These are phyloP conservation scores for Dictyostelium brefeldianum DNA, from an alignment of 78 protist species.

Conservation along the genomic window DNA sequence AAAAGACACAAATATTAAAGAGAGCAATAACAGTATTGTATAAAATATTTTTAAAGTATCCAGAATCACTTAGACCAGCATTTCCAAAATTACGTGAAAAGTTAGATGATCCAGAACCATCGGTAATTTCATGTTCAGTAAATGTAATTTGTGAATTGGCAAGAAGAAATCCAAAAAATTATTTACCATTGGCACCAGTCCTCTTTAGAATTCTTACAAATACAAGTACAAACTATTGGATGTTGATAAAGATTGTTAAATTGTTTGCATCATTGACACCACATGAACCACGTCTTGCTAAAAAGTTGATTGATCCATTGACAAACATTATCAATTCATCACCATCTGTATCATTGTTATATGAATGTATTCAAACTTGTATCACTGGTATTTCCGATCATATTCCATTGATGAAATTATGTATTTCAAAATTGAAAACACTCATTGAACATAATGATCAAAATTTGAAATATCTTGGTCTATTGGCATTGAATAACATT, in stretches of 20 bases:
- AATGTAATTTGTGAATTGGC: constrained; percentile 98
- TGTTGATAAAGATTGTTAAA: constrained; percentile 97
- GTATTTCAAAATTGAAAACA: constrained; percentile 88
- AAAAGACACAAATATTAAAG: constrained; percentile 92
- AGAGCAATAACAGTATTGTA: constrained; percentile 88
- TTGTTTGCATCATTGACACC: constrained; percentile 94
- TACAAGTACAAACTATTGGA: constrained; percentile 95
- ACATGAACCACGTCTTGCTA: constrained; percentile 95
- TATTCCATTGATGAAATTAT: constrained; percentile 84
- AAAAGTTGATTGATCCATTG: constrained; percentile 95
- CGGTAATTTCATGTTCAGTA: constrained; percentile 94
- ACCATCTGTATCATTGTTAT: constrained; percentile 93
- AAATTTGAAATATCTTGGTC: constrained; percentile 97
- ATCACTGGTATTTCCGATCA: constrained; percentile 86
- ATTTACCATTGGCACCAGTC: constrained; percentile 95
- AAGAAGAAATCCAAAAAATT: constrained; percentile 96
- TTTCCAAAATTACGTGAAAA: constrained; percentile 95
- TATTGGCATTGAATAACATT: constrained; percentile 90
- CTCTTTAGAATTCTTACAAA: constrained; percentile 91
- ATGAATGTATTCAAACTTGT: constrained; percentile 95
- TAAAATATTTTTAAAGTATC: constrained; percentile 94
- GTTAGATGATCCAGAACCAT: constrained; percentile 93
- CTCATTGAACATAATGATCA: constrained; percentile 96
- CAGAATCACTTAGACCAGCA: constrained; percentile 96
- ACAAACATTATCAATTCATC: constrained; percentile 93